Evolutionary conservation across 345 rosid species (phyloP).

Genomic region (Populus davidiana): DNA sequence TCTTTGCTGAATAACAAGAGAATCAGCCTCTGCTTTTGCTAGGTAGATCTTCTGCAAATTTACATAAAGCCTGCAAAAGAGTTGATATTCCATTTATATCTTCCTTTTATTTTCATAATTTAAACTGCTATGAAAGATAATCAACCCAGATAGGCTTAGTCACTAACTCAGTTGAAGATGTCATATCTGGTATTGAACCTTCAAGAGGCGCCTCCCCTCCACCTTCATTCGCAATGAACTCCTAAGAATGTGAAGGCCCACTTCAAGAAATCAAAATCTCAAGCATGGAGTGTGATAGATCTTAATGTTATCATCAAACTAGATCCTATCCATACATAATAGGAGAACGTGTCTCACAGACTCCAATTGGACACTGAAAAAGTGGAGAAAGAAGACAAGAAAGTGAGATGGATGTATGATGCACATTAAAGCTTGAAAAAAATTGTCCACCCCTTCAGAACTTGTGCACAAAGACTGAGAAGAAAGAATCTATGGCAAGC

Average conservation of each 20-base stretch:
- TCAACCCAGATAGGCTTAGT: not conserved
- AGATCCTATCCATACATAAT: no score
- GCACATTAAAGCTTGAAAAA: no score
- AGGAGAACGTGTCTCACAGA: no score
- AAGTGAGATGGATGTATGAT: no score
- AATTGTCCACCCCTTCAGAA: no score
- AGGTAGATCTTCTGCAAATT: conserved; percentile 82
- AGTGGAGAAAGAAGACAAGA: no score
- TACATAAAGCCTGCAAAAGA: conserved; percentile 67
- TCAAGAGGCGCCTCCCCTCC: conserved; percentile 90
- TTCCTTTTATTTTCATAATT: no score
- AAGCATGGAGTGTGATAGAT: not conserved
- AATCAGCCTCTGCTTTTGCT: conserved; percentile 94
- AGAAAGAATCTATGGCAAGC: no score
- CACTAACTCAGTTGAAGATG: conserved; percentile 96
- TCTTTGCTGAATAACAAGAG: conserved; percentile 62
- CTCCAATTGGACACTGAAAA: no score
- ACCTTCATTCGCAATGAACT: conserved; percentile 85
- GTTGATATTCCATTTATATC: not conserved
- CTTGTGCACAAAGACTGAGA: no score
- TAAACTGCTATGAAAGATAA: no score
- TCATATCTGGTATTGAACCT: conserved; percentile 99
- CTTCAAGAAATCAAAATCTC: conserved; percentile 8
- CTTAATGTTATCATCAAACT: no score
- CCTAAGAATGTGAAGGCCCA: conserved; percentile 43